Conservation (phyloP, 495 filamentous ascomycete genomes). For the Annulohypoxylon maeteangense region DNA sequence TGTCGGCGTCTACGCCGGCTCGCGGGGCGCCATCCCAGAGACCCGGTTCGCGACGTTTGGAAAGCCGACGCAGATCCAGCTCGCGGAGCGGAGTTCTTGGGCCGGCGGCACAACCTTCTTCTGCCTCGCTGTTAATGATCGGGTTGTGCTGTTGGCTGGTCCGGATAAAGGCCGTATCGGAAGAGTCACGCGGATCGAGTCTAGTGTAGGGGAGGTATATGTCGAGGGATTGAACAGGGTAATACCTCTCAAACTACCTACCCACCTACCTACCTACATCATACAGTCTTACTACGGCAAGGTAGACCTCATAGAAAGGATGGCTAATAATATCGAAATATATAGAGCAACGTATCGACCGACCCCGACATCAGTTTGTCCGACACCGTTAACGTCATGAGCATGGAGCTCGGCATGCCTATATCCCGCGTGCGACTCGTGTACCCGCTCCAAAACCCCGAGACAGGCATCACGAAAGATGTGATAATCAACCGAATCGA, state of each 20-base stretch:
- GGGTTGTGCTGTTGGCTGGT: conserved; percentile 81
- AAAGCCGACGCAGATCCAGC: conserved; percentile 31
- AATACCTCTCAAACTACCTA: no score
- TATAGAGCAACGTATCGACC: conserved; percentile 37
- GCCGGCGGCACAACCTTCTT: conserved; percentile 65
- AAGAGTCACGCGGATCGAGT: conserved; percentile 67
- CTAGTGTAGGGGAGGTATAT: conserved; percentile 64
- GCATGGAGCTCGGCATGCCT: conserved; percentile 61
- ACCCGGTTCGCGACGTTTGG: conserved; percentile 32
- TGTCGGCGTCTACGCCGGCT: conserved; percentile 53
- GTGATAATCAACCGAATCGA: conserved; percentile 77
- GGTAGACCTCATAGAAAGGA: neutral
- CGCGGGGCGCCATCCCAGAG: conserved; percentile 62
- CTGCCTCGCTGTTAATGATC: conserved; percentile 74
- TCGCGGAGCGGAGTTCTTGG: conserved; percentile 53
- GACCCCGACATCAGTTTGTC: neutral
- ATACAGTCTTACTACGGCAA: no score
- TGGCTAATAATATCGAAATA: neutral
- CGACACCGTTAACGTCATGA: neutral
- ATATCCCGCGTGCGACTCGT: conserved; percentile 83
- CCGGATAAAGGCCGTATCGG: conserved; percentile 85
- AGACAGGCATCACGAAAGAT: conserved; percentile 71
- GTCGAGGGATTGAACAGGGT: conserved; percentile 78
- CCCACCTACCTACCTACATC: neutral
- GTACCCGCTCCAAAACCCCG: conserved; percentile 72